These are phyloP conservation scores for Teratosphaeria destructans DNA, from an alignment of 2,329 filamentous ascomycete species.

Conservation along the genomic window DNA sequence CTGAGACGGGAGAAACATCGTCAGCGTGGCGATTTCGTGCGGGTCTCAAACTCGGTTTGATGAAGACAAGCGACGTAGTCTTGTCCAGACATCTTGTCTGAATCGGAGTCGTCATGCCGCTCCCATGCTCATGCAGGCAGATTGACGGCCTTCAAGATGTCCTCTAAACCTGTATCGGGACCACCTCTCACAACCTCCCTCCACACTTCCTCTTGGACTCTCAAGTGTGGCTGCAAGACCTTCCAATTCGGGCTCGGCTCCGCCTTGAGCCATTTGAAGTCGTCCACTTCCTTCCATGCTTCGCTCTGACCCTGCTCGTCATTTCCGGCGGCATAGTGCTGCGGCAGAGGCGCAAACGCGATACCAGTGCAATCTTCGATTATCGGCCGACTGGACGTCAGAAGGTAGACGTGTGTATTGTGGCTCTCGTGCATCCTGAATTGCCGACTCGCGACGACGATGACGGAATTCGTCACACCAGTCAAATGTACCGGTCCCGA, in stretches of 20 bases:
- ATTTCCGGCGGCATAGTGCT: slow-evolving; percentile 37
- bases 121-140: background rate
- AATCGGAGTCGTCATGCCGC: too few species aligned
- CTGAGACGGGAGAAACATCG: too few species aligned
- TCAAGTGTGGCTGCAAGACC: slow-evolving; percentile 48
- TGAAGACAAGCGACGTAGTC: too few species aligned
- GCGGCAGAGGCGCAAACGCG: slow-evolving; percentile 67
- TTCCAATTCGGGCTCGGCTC: slow-evolving; percentile 84
- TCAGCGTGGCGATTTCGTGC: too few species aligned
- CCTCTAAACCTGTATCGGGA: slow-evolving; percentile 48
- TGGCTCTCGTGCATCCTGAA: slow-evolving; percentile 84
- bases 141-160: slow-evolving; percentile 46
- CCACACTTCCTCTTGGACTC: slow-evolving; percentile 46
- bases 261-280: slow-evolving; percentile 93
- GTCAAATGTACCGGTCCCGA: slow-evolving; percentile 78
- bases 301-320: slow-evolving; percentile 20
- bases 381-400: slow-evolving; percentile 74
- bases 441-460: slow-evolving; percentile 74
- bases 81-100: too few species aligned
- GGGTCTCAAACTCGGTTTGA: too few species aligned
- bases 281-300: slow-evolving; percentile 82
- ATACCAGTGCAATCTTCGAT: slow-evolving; percentile 79
- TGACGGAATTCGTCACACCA: slow-evolving; percentile 56
- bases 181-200: slow-evolving; percentile 54
- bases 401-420: slow-evolving; percentile 73